These are phyloP conservation scores for Zymoseptoria crescenta DNA, from an alignment of 2,329 filamentous ascomycete species.

Conservation along the genomic window DNA sequence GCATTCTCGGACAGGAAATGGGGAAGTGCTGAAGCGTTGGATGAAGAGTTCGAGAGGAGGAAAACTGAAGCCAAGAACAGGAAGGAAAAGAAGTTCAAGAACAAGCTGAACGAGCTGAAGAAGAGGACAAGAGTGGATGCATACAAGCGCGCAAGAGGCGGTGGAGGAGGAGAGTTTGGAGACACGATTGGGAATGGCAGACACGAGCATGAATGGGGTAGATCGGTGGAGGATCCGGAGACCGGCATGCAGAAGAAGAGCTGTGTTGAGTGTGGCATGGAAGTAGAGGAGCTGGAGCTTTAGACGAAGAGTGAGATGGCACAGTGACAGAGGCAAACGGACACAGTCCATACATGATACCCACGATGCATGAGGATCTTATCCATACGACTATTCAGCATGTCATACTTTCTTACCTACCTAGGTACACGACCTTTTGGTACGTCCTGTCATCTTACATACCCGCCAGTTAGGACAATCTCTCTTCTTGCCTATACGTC, in stretches of 20 bases:
- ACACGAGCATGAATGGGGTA: constrained; percentile 84
- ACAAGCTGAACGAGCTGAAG: constrained; percentile 82
- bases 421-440: not conserved
- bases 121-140: constrained; percentile 88
- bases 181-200: constrained; percentile 61
- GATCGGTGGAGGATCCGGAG: constrained; percentile 49
- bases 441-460: too few relatives aligned
- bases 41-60: constrained; percentile 77
- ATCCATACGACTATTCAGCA: not conserved
- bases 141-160: constrained; percentile 62
- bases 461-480: too few relatives aligned
- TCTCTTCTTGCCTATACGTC: not conserved
- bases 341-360: not conserved
- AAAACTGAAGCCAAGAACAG: constrained; percentile 72
- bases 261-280: constrained; percentile 59
- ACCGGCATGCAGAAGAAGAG: constrained; percentile 73
- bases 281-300: constrained; percentile 59
- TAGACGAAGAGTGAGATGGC: constrained; percentile 26
- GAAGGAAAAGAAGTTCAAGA: constrained; percentile 87
- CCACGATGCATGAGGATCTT: not conserved
- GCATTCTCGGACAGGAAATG: constrained; percentile 77
- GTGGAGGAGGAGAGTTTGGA: constrained; percentile 56
- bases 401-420: not conserved
- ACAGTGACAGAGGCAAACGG: not conserved
- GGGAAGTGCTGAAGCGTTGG: constrained; percentile 77